These are phyloP conservation scores for Cardamine resedifolia DNA, from an alignment of 345 rosid genomes.

Conservation along the genomic window DNA sequence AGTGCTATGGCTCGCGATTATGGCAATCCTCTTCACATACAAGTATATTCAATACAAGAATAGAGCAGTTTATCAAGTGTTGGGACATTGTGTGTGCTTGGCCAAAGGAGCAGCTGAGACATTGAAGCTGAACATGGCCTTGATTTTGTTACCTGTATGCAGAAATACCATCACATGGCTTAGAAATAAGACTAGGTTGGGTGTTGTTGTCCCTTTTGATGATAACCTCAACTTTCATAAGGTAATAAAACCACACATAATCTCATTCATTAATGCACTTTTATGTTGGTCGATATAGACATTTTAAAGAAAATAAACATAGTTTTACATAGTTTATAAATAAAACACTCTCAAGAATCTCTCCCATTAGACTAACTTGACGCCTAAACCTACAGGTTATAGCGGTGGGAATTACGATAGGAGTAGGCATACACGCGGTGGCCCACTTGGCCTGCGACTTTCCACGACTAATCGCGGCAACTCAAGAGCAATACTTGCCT, in stretches of 20 bases:
- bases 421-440: slow-evolving; percentile 58
- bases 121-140: slow-evolving; percentile 68
- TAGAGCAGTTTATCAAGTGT: slow-evolving; percentile 52
- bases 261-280: not conserved
- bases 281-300: not conserved
- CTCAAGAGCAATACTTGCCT: slow-evolving; percentile 47
- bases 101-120: slow-evolving; percentile 82
- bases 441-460: slow-evolving; percentile 66
- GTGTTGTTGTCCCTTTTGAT: slow-evolving; percentile 64
- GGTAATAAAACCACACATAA: slow-evolving; percentile 44
- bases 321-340: too few relatives aligned
- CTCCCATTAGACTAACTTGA: not conserved
- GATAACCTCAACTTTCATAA: slow-evolving; percentile 77
- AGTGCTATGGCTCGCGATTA: slow-evolving; percentile 50
- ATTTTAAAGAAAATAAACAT: not conserved
- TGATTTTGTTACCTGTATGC: slow-evolving; percentile 66
- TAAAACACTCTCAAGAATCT: not conserved
- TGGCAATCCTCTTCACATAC: slow-evolving; percentile 57
- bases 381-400: slow-evolving; percentile 47
- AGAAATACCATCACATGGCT: slow-evolving; percentile 77
- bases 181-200: slow-evolving; percentile 58
- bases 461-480: slow-evolving; percentile 57
- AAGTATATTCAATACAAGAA: slow-evolving; percentile 53
- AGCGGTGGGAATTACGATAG: slow-evolving; percentile 55
- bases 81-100: slow-evolving; percentile 62